Conservation (phyloP, 1,284 basidiomycete species). For the Ustilago sp. region DNA sequence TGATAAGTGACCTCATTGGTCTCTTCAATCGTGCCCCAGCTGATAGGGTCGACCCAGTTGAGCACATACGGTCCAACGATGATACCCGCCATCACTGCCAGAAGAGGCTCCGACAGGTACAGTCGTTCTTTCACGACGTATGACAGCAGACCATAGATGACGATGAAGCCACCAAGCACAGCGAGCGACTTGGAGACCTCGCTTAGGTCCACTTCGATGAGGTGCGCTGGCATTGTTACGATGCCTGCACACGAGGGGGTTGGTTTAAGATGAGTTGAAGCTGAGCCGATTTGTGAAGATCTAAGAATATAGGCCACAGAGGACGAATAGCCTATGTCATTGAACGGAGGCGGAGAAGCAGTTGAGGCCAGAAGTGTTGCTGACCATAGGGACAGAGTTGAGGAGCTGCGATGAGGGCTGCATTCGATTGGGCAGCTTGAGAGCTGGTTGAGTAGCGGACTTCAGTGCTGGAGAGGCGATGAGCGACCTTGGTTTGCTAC, state of each 20-base stretch:
- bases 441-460: conserved; percentile 9
- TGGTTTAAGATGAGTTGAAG: background rate
- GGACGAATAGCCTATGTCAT: conserved; percentile 44
- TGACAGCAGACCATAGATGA: conserved; percentile 67
- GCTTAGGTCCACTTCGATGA: conserved; percentile 61
- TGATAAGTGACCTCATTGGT: conserved; percentile 70
- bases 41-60: conserved; percentile 64
- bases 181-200: conserved; percentile 63
- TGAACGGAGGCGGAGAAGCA: conserved; percentile 27
- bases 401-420: conserved; percentile 26
- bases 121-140: conserved; percentile 65
- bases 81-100: conserved; percentile 65
- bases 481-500: conserved; percentile 5
- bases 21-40: conserved; percentile 55
- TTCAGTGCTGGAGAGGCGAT: conserved; percentile 21
- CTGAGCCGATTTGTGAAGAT: background rate
- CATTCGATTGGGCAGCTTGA: conserved; percentile 22
- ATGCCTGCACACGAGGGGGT: background rate
- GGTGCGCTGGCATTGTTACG: conserved; percentile 37
- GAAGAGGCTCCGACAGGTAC: conserved; percentile 66
- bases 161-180: conserved; percentile 66
- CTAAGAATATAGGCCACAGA: conserved; percentile 25
- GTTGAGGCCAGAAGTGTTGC: conserved; percentile 25
- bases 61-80: conserved; percentile 65
- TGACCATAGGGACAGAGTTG: conserved; percentile 27